Percentiles rank a stretch among this genome's conserved stretches.
Conservation (phyloP, 1,284 basidiomycete genomes). For the Pseudozyma tsukubaensis region DNA sequence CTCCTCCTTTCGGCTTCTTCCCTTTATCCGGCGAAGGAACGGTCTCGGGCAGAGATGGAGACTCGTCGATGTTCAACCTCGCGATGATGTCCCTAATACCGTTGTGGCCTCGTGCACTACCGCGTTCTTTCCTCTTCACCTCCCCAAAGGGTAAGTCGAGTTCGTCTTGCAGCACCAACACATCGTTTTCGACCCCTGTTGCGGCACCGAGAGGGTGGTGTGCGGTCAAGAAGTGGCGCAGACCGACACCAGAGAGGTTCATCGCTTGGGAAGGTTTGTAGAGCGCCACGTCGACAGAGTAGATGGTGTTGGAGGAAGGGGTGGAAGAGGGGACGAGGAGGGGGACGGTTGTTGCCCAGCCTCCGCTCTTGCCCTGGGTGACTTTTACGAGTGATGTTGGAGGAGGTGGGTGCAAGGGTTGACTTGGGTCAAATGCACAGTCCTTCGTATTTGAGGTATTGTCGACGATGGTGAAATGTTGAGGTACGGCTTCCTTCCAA, state of each 20-base stretch:
- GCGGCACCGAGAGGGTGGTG: constrained; percentile 1
- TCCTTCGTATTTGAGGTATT: too few species aligned
- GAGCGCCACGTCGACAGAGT: constrained; percentile 16
- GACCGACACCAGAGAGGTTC: constrained; percentile 35
- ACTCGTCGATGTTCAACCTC: constrained; percentile 10
- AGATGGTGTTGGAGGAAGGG: background rate
- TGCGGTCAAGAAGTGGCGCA: constrained; percentile 12
- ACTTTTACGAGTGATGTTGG: background rate
- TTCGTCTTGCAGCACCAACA: constrained; percentile 43
- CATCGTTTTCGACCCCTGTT: constrained; percentile 1
- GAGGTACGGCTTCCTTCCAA: constrained; percentile 11
- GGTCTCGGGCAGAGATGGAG: too few species aligned
- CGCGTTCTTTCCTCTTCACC: constrained; percentile 15
- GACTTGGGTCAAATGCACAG: background rate
- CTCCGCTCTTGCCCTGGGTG: background rate
- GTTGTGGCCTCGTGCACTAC: constrained; percentile 40
- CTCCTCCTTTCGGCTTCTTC: background rate
- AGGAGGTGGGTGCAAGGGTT: background rate
- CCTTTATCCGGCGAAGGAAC: background rate
- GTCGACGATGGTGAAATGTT: background rate
- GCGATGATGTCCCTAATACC: constrained; percentile 29
- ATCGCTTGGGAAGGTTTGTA: constrained; percentile 38
- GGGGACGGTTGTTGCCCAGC: background rate
- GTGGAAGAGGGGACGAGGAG: constrained; percentile 9
- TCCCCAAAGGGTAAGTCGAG: constrained; percentile 24